Evolutionary conservation across 179 eudicot species (phyloP).

Genomic region (Silene coronaria): DNA sequence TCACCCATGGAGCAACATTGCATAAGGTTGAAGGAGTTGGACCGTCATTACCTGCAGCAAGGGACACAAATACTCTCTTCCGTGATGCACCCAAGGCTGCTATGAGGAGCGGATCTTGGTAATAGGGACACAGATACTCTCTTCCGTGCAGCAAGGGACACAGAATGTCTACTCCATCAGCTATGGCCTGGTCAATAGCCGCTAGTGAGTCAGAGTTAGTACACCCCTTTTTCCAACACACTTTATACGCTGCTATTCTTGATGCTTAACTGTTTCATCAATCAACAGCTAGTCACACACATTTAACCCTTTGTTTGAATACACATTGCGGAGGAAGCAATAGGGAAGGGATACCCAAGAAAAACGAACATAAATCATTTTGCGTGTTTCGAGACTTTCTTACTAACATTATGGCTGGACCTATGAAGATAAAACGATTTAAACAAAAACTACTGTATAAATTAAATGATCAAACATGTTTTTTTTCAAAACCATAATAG

Average conservation of each 20-base stretch:
- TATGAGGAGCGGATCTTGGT: slow-evolving; percentile 40
- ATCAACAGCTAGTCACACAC: too few species aligned
- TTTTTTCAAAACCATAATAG: too few species aligned
- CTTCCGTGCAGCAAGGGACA: too few species aligned
- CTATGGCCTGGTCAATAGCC: slow-evolving; percentile 49
- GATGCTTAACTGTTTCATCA: slow-evolving; percentile 31
- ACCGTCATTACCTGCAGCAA: slow-evolving; percentile 67
- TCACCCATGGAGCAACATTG: slow-evolving; percentile 62
- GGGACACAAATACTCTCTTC: slow-evolving; percentile 47
- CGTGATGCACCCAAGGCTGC: slow-evolving; percentile 50
- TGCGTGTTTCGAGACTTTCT: too few species aligned
- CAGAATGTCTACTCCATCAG: slow-evolving; percentile 55
- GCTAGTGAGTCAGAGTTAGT: slow-evolving; percentile 51
- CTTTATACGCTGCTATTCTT: slow-evolving; percentile 64
- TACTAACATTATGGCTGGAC: too few species aligned
- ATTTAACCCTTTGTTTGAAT: too few species aligned
- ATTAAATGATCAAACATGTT: too few species aligned
- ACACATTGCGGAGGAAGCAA: too few species aligned
- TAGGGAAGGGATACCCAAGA: too few species aligned
- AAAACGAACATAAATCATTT: too few species aligned
- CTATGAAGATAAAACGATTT: too few species aligned
- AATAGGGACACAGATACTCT: slow-evolving; percentile 57
- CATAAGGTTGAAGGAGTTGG: slow-evolving; percentile 41
- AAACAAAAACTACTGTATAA: too few species aligned
- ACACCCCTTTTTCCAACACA: slow-evolving; percentile 46